Evolutionary conservation across 306 rosid species (phyloP), one percentile per base, ranked within the genome.

Genomic region (Vigna hirtella): DNA sequence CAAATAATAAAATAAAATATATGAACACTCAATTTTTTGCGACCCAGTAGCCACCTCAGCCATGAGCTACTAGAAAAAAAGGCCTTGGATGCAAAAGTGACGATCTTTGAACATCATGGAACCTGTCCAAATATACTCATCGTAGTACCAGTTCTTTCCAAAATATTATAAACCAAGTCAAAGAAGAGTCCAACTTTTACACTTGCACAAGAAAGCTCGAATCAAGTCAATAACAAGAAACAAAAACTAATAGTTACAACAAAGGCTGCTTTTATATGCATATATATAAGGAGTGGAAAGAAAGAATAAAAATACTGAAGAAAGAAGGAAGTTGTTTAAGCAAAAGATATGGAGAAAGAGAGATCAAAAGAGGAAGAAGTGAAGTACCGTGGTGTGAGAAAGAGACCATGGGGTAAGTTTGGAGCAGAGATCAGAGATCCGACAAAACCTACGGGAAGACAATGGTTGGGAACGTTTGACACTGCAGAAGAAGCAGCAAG

Each of bases 361-460:
- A 83, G 72, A 45, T 24, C 66, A 82, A 77, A 32, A 18, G 51
- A 42, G 6, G 89, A 86, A 77, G 86, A 76, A 56, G 87, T 77
- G 73, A 83, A 43, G 59, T 91, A 81, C 70, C 87, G 93, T 0
- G 96, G 96, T 0, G 96, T 89, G 16, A 83, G 96, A 18, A 69
- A 51, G 70, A 69, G 96, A 79, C 96, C 96, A 1, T 91, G 91
- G 96, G 96, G 96, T 47, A 91, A 91, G 78, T 91, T 66, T 47
- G 96, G 93, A 1, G 87, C 91, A 6, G 93, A 91, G 82, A 91
- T 91, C 36, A 77, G 96, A 56, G 96, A 91, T 20, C 90, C 91
- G 0, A 42, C 90, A 6, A 89, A 72, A 75, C 87, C 89, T 22
- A 84, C 87, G 0, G 91, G 91, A 50, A 82, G 93, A 24, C 79